Evolutionary conservation across 1,139 yeast species (phyloP).

Genomic region (Candida pseudoviswanathii): DNA sequence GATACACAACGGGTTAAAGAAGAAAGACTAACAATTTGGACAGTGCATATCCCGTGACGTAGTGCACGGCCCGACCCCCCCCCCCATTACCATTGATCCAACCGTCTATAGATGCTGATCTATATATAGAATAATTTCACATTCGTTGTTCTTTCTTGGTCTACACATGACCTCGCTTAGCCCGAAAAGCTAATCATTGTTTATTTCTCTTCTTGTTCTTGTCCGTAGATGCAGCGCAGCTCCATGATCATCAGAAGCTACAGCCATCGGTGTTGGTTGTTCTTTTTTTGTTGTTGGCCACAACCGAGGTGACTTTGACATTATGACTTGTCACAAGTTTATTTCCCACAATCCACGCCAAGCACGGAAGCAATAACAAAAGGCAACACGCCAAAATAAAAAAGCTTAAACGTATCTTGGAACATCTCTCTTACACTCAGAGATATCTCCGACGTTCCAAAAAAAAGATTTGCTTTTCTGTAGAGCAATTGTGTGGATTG

Average conservation of each 20-base stretch:
- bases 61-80: background rate
- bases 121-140: background rate
- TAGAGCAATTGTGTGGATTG: no score
- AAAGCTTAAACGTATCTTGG: background rate
- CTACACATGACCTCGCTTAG: background rate
- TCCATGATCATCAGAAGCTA: background rate
- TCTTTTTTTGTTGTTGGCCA: background rate
- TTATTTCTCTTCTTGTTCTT: background rate
- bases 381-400: no score
- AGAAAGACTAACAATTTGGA: no score
- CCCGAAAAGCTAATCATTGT: background rate
- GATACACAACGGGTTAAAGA: background rate
- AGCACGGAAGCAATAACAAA: no score
- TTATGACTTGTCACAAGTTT: slow-evolving; percentile 2
- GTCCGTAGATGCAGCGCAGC: background rate
- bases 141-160: background rate
- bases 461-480: background rate
- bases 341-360: background rate
- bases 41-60: background rate
- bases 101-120: background rate
- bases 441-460: slow-evolving; percentile 1
- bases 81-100: no score
- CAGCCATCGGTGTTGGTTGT: no score
- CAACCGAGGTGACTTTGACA: slow-evolving; percentile 1
- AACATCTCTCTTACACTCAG: background rate